Conservation (phyloP, 139 green algal genomes). For the Nannochloris sp. region DNA sequence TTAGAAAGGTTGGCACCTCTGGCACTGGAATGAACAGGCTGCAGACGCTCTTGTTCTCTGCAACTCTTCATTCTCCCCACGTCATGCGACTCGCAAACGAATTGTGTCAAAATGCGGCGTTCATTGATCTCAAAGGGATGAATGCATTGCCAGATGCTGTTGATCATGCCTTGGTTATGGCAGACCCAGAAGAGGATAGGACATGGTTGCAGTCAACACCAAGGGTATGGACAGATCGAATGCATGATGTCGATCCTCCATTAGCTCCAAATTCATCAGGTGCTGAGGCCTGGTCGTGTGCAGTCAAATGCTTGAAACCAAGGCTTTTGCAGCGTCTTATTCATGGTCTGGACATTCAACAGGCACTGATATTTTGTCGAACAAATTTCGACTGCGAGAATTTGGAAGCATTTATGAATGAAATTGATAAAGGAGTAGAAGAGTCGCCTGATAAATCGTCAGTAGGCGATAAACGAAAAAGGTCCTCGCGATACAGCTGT, state of each 20-base stretch:
- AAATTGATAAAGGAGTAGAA: conserved; percentile 21
- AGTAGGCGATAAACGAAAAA: background rate
- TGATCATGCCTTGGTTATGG: conserved; percentile 53
- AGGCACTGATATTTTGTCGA: conserved; percentile 52
- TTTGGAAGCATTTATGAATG: conserved; percentile 62
- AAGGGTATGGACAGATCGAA: conserved; percentile 51
- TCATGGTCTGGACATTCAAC: conserved; percentile 2
- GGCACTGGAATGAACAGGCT: conserved; percentile 40
- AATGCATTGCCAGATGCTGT: conserved; percentile 71
- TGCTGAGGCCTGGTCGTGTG: conserved; percentile 44
- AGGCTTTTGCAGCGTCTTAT: conserved; percentile 40
- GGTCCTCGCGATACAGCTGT: conserved; percentile 57
- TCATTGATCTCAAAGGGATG: conserved; percentile 72
- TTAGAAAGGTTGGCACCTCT: conserved; percentile 48
- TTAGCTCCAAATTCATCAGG: background rate
- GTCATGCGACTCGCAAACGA: conserved; percentile 40
- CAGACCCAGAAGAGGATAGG: conserved; percentile 52
- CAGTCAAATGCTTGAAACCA: conserved; percentile 68
- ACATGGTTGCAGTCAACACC: conserved; percentile 57
- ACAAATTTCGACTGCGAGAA: conserved; percentile 77
- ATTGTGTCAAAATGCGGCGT: conserved; percentile 63
- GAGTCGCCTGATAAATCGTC: background rate
- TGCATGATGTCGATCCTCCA: conserved; percentile 43
- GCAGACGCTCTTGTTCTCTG: conserved; percentile 77
- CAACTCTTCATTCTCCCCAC: conserved; percentile 70